Base-by-base conservation (phyloP, 768 basidiomycete genomes). In the Leccinum broughii region DNA sequence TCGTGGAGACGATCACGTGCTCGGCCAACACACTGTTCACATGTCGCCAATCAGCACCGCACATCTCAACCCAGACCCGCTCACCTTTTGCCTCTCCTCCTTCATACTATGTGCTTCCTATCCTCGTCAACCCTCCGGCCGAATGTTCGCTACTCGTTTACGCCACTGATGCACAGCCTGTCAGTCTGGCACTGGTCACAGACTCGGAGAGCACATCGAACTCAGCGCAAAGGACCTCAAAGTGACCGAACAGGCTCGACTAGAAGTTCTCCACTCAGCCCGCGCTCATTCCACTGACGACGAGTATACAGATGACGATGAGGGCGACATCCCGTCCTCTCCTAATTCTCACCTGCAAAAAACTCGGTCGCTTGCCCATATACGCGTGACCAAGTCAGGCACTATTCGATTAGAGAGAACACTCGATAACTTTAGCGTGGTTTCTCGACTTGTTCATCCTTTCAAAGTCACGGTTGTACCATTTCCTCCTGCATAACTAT, bases 11-110 rank as follows among this genome's bases (percentile, higher is more conserved):
- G 70, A 77, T 4, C 87, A 92, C 70, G 76, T 92, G 11, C 82
- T 86, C 34, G 95, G 95, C 34, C 89, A 94, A 72, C 93, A 95
- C 69, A 95, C 93, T 0, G 89, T 98, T 54, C 86, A 89, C 64
- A 88, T 95, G 83, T 92, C 93, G 0, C 95, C 95, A 10, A 93
- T 93, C 66, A 93, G 93, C 70, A 96, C 94, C 3, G 95, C 95
- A 4, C 87, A 89, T 22, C 79, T 98, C 49, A 95, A 96, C 66
- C 93, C 92, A 11, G 80, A 88, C 59, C 80, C 76, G 13, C 79
- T 85, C 55, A 85, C 85, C 4, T 95, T 88, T 70, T 96, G 93
- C 68, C 20, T 78, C 88, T 2, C 72, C 79, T 10, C 76, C 81
- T 51, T 75, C 79, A 10, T 73, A 76, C 10, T 78, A 80, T 56